Conservation (phyloP, 176 grass and related monocot genomes). For the Eremochloa ophiuroides region DNA sequence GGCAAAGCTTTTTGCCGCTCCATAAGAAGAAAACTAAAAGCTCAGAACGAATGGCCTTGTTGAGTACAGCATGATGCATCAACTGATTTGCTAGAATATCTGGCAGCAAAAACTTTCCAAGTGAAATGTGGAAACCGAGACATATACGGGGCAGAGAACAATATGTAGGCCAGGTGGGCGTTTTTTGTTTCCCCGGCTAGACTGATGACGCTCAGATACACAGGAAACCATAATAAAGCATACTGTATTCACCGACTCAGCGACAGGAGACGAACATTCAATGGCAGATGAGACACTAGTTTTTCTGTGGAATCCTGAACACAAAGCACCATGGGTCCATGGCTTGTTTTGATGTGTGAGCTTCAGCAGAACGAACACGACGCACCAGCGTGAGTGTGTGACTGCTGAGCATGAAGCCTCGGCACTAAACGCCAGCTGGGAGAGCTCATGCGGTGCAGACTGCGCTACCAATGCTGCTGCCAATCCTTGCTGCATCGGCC, state of each 20-base stretch:
- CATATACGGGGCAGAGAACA: too few relatives aligned
- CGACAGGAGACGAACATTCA: not conserved
- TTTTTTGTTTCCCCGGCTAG: too few relatives aligned
- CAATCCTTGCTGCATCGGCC: too few relatives aligned
- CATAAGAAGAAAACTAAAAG: too few relatives aligned
- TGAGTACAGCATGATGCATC: not conserved
- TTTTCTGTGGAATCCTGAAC: not conserved
- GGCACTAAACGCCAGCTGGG: not conserved
- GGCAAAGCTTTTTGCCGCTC: too few relatives aligned
- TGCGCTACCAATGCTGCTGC: not conserved
- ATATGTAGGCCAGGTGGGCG: too few relatives aligned
- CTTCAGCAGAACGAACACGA: not conserved
- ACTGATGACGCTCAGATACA: not conserved
- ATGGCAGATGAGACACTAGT: not conserved
- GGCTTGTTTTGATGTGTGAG: too few relatives aligned
- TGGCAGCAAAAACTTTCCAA: too few relatives aligned
- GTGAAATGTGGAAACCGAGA: too few relatives aligned
- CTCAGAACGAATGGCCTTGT: too few relatives aligned
- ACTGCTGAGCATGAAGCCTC: not conserved
- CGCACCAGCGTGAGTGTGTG: not conserved
- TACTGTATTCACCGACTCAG: not conserved
- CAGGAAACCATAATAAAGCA: too few relatives aligned
- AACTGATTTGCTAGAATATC: not conserved
- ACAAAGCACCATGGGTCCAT: not conserved
- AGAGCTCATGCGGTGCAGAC: not conserved